Evolutionary conservation across 108 stramenopile genomes (phyloP).

Genomic region (Schizochytrium sp.): DNA sequence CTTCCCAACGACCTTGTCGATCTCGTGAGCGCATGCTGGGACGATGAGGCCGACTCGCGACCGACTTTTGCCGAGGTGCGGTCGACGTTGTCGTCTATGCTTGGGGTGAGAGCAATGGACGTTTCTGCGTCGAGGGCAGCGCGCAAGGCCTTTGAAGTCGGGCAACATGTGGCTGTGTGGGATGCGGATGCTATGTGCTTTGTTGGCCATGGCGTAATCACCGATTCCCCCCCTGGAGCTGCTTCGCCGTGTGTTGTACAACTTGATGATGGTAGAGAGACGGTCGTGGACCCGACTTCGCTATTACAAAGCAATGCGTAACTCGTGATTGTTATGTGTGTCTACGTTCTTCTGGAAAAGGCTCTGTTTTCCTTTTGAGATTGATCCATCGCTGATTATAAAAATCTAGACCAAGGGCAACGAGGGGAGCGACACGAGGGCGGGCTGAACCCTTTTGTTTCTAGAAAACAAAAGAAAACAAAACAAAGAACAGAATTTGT

Average conservation of each 20-base stretch:
- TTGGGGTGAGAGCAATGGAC: background rate
- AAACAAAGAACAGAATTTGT: too few relatives aligned
- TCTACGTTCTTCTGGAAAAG: too few relatives aligned
- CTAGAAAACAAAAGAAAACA: too few relatives aligned
- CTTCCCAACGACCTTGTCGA: background rate
- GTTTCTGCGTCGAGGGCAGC: background rate
- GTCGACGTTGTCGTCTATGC: background rate
- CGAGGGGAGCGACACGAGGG: too few relatives aligned
- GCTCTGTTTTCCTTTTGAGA: too few relatives aligned
- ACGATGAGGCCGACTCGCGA: background rate
- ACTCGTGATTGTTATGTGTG: too few relatives aligned
- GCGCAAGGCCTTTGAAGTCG: background rate
- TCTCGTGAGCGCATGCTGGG: background rate
- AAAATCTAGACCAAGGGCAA: too few relatives aligned
- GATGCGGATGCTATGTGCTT: background rate
- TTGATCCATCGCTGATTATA: too few relatives aligned
- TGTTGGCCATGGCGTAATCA: background rate
- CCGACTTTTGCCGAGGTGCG: background rate
- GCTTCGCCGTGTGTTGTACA: background rate
- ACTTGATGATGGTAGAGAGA: background rate
- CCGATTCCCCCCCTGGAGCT: background rate
- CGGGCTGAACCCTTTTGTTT: too few relatives aligned
- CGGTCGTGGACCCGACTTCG: background rate
- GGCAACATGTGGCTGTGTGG: background rate
- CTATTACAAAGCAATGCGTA: background rate